Conservation (phyloP, 805 yeast genomes). For the Saturnispora zaruensis region DNA sequence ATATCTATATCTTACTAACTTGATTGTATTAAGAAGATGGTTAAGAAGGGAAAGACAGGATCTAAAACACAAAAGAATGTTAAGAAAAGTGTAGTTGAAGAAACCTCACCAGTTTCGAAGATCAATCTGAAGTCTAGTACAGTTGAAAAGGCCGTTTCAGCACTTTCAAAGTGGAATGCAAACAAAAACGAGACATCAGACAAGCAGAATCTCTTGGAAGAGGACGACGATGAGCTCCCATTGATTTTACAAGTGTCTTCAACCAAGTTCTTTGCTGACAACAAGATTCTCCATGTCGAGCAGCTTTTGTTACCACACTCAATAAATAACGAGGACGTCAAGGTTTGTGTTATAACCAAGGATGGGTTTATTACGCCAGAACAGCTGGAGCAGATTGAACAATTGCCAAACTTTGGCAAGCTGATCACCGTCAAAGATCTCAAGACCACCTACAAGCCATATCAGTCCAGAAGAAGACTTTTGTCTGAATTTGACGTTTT, state of each 20-base stretch:
- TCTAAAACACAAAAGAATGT: background rate
- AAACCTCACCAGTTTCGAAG: slow-evolving; percentile 15
- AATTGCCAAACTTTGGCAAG: slow-evolving; percentile 38
- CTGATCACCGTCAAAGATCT: slow-evolving; percentile 67
- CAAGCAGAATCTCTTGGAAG: slow-evolving; percentile 48
- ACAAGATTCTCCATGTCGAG: slow-evolving; percentile 51
- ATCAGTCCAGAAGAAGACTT: slow-evolving; percentile 76
- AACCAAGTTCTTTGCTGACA: slow-evolving; percentile 54
- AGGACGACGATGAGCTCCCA: slow-evolving; percentile 42
- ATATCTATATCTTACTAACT: background rate
- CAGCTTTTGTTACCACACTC: slow-evolving; percentile 40
- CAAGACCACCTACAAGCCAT: slow-evolving; percentile 81
- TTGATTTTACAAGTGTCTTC: slow-evolving; percentile 57
- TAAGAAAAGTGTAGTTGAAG: slow-evolving; percentile 4
- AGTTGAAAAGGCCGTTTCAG: slow-evolving; percentile 47
- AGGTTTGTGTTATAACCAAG: slow-evolving; percentile 60
- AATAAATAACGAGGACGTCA: slow-evolving; percentile 32
- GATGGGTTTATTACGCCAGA: slow-evolving; percentile 46
- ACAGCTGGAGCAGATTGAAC: slow-evolving; percentile 39
- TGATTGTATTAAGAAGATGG: background rate
- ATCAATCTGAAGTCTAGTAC: slow-evolving; percentile 16
- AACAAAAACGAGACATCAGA: slow-evolving; percentile 21
- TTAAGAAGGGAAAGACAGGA: slow-evolving; percentile 9
- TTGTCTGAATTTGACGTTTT: slow-evolving; percentile 62
- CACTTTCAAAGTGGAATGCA: slow-evolving; percentile 53